Conservation (phyloP, 2,329 filamentous ascomycete species). For the Pezicula neosporulosa region DNA sequence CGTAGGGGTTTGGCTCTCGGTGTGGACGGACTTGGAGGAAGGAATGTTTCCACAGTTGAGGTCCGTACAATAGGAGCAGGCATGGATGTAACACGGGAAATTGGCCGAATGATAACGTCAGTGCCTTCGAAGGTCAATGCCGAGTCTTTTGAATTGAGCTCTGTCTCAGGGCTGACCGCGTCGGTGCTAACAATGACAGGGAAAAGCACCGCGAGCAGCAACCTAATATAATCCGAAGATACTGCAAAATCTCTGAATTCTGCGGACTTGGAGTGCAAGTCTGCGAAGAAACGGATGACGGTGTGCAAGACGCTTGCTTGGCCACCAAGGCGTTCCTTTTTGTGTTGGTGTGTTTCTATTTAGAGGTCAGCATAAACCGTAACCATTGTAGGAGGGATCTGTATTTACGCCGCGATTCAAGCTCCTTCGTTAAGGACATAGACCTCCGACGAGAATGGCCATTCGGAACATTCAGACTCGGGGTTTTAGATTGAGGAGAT, state of each 20-base stretch:
- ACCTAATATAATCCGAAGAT: slow-evolving; percentile 75
- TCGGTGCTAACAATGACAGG: slow-evolving; percentile 86
- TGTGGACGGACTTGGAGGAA: slow-evolving; percentile 37
- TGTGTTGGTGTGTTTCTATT: slow-evolving; percentile 36
- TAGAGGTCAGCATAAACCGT: slow-evolving; percentile 1
- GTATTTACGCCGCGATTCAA: slow-evolving; percentile 49
- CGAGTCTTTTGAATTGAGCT: slow-evolving; percentile 80
- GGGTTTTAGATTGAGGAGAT: slow-evolving; percentile 14
- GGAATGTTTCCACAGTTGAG: slow-evolving; percentile 52
- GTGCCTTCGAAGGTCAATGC: slow-evolving; percentile 80
- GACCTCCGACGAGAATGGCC: slow-evolving; percentile 40
- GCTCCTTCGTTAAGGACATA: slow-evolving; percentile 62
- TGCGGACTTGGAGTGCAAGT: slow-evolving; percentile 72
- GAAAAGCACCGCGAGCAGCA: slow-evolving; percentile 77
- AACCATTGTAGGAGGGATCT: background rate
- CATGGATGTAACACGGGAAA: slow-evolving; percentile 49
- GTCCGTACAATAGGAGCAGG: slow-evolving; percentile 71
- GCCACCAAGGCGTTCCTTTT: slow-evolving; percentile 47
- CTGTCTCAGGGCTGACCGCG: slow-evolving; percentile 75
- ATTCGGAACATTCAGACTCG: slow-evolving; percentile 19
- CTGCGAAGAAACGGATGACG: slow-evolving; percentile 73
- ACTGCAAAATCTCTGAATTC: slow-evolving; percentile 81
- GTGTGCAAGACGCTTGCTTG: slow-evolving; percentile 69
- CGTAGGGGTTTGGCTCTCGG: slow-evolving; percentile 61
- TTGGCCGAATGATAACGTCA: slow-evolving; percentile 72